phyloP scores from a whole-genome alignment of 768 basidiomycete genomes.

The Suillus fuscotomentosus region DNA sequence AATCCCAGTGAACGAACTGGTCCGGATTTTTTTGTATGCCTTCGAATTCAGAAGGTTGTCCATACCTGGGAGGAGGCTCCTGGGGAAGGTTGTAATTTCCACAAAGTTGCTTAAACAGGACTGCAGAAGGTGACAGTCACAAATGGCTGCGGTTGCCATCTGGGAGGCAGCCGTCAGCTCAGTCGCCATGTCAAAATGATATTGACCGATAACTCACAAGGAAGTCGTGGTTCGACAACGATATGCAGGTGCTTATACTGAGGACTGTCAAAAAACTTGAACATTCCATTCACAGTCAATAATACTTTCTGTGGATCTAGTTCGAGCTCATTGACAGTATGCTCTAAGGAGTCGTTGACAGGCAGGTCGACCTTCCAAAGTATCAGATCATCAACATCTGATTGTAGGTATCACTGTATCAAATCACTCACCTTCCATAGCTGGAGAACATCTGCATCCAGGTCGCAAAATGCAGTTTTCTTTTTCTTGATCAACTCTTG shows the following conservation, averaged over 20 bases:
- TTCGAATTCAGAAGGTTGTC: background rate
- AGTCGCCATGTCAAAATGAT: background rate
- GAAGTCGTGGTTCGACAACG: too few relatives aligned
- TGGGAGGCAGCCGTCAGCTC: background rate
- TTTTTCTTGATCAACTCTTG: background rate
- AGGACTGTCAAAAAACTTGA: background rate
- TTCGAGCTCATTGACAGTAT: background rate
- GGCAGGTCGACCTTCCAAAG: background rate
- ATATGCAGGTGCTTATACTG: background rate
- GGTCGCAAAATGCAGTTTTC: rapidly evolving
- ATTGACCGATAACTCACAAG: too few relatives aligned
- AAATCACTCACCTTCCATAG: background rate
- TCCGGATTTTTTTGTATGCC: background rate
- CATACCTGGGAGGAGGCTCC: background rate
- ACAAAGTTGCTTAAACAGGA: background rate
- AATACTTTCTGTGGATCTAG: background rate
- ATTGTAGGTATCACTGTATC: background rate
- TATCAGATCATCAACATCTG: background rate
- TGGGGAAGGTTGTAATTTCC: background rate
- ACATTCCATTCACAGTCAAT: background rate
- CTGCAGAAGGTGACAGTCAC: background rate
- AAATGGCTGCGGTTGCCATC: background rate
- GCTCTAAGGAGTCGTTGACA: background rate
- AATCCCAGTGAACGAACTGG: background rate
- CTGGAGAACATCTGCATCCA: background rate